Evolutionary conservation across 257 asterid species (phyloP), one percentile per base, ranked within the genome.

Genomic region (Petunia secreta): DNA sequence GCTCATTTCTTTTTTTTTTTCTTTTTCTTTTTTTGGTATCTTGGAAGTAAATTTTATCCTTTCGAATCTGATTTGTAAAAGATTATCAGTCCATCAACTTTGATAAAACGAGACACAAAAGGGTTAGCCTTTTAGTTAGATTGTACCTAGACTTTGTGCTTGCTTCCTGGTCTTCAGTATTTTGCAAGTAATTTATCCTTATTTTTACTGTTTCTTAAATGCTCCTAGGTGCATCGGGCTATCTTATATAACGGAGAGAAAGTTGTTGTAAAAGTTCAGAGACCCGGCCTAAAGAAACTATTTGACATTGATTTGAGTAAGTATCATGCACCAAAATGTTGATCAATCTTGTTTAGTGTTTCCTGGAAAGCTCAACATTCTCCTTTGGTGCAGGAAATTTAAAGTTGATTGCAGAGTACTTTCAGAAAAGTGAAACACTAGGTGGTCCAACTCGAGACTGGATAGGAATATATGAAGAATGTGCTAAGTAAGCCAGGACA

Each of bases 381-480:
- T 79, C 67, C 39, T n/a, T 82, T 79, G 53, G 78, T 85, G 71
- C 92, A 95, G 99, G 87, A 80, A 95, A 95, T 84, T 86, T 95
- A 40, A 95, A 92, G 88, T 86, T 95, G 82, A 88, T 95, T 50
- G 98, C 98, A 0, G 97, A 95, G 68, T 95, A 93, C 92, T 95
- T 95, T 82, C 97, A 92, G 89, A 89, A 76, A 81, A 95, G 97
- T 80, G 99, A 95, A 86, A 87, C 96, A 41, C 90, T 95, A 2
- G 99, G 99, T 15, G 99, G 99, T 63, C 97, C 98, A 37, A 85
- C 99, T n/a, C 89, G 94, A 80, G 98, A 91, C 82, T 93, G 98
- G 99, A 82, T 92, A 75, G 99, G 98, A 80, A 91, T 95, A 80
- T 95, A 95, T 66, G 99, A 95, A 75, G 99, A 95, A 88, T 95